phyloP scores from a whole-genome alignment of 768 basidiomycete species.

The Naganishia kalamii region DNA sequence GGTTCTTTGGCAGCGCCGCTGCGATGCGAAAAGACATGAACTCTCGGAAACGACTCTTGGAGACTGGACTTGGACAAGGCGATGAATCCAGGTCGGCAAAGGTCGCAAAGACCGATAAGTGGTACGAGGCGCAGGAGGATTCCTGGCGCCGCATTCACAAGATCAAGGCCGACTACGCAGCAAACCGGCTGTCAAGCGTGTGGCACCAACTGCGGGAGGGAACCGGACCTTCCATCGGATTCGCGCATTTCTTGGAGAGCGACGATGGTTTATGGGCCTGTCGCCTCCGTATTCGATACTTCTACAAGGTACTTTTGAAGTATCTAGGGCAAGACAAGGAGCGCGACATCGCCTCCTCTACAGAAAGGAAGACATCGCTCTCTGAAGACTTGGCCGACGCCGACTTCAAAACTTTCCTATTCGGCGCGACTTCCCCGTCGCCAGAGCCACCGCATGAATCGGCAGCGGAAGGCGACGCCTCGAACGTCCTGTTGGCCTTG shows the following conservation, averaged over 20 bases:
- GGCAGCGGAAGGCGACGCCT: background rate
- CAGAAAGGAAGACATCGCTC: background rate
- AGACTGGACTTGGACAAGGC: background rate
- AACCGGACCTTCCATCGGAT: background rate
- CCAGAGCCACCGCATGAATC: no score
- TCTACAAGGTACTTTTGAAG: background rate
- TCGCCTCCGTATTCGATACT: constrained; percentile 5
- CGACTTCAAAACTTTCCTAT: background rate
- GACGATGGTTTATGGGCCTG: background rate
- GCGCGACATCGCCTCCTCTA: background rate
- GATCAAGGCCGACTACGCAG: background rate
- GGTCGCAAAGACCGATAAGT: constrained; percentile 2
- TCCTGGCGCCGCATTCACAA: constrained; percentile 2
- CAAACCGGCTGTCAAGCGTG: constrained; percentile 1
- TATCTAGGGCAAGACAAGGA: background rate
- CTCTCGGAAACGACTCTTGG: constrained; percentile 5
- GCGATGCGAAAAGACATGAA: constrained; percentile 14
- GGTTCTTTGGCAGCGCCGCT: background rate
- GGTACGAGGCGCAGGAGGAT: constrained; percentile 2
- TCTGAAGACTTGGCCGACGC: background rate
- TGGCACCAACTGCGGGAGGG: background rate
- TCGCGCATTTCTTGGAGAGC: background rate
- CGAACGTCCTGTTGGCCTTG: background rate
- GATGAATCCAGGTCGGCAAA: background rate
- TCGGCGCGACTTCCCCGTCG: background rate